Evolutionary conservation across 2,329 filamentous ascomycete genomes (phyloP), one percentile per base, ranked within the genome.

Genomic region (Leptosphaerulina australis): DNA sequence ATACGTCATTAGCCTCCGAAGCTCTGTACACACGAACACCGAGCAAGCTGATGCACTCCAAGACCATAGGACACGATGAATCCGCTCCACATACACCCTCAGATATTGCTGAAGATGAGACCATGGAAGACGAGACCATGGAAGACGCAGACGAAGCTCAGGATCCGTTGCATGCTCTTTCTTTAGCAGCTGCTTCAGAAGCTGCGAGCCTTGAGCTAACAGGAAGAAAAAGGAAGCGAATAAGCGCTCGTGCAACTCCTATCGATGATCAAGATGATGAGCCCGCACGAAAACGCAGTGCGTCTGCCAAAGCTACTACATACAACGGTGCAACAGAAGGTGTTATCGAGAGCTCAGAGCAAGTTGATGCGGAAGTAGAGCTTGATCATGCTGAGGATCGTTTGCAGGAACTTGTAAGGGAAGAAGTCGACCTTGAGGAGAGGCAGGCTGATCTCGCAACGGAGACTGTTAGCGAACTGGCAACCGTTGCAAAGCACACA

Each of bases 321-420:
- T 53, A 67, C 43, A 68, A 70, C 44, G 67, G 66, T 29, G 58
- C 67, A 50, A 48, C 72, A 62, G 66, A 64, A 44, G 61, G 62
- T 14, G 53, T 60, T n/a, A 59, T 59, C 10, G 62, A 67, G 22
- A 59, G 57, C 35, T 50, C 59, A 24, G 69, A 66, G 30, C 66
- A 68, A 29, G 50, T 59, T 11, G 65, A 71, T 17, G 60, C 44
- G 1, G 77, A 77, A 21, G 82, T 79, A 36, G 86, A 81, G 21
- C 81, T 85, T 28, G 81, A 82, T 17, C 76, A 76, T 29, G 75
- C 69, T 14, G 71, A 71, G 41, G 68, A 68, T 29, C 64, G 64
- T 22, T 58, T 70, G 3, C 63, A 64, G 28, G 60, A 64, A 28
- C 58, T 71, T 18, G 66, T 64, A 8, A 63, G 65, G 14, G 67